These are phyloP conservation scores for Cryptosporidium bovis DNA, from an alignment of 169 alveolate genomes.

Conservation along the genomic window DNA sequence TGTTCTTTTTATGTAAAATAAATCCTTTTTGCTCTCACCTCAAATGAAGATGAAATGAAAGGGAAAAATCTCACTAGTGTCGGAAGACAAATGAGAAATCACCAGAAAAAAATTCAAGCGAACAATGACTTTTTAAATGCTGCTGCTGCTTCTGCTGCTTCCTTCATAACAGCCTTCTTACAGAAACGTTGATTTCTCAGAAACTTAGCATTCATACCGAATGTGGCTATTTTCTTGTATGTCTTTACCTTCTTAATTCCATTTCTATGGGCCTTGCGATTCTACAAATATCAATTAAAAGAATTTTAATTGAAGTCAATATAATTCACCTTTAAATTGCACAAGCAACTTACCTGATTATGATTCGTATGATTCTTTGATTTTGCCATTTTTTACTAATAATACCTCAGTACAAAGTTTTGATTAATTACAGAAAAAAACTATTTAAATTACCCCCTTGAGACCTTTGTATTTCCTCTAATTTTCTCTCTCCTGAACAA, in stretches of 20 bases:
- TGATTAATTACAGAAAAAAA: no score
- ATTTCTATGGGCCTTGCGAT: conserved; percentile 87
- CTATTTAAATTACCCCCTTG: no score
- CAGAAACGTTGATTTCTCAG: conserved; percentile 86
- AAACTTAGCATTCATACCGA: conserved; percentile 87
- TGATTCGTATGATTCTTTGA: conserved; percentile 91
- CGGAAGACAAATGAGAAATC: neutral
- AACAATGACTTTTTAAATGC: conserved; percentile 47
- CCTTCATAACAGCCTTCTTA: conserved; percentile 83
- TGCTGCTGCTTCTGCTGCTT: conserved; percentile 70
- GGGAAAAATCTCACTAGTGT: neutral
- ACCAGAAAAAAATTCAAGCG: neutral
- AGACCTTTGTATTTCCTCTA: no score
- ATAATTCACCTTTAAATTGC: neutral
- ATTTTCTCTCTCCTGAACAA: no score
- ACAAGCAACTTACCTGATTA: conserved; percentile 83
- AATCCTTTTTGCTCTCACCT: conserved; percentile 7
- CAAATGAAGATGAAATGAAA: neutral
- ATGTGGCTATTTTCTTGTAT: conserved; percentile 84
- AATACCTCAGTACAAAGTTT: no score
- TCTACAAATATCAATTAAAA: conserved; percentile 69
- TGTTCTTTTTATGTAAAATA: neutral
- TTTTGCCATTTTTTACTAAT: conserved; percentile 83
- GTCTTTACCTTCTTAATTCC: conserved; percentile 84
- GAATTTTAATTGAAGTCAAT: neutral